Base-by-base conservation (phyloP, 2,329 filamentous ascomycete species). In the Camillea tinctor region DNA sequence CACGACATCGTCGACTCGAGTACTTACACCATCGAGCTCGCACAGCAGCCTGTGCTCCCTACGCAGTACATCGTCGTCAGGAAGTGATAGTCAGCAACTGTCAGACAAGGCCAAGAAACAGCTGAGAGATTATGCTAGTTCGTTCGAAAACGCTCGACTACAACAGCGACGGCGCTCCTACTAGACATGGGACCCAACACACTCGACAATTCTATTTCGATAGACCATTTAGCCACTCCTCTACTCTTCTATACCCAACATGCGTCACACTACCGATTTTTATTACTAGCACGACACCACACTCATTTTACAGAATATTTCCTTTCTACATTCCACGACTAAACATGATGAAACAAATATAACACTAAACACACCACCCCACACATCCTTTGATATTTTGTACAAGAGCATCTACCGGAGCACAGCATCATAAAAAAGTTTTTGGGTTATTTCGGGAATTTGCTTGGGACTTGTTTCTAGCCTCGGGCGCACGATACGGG, bases 1-100 rank as follows among this genome's bases (percentile, higher is more conserved):
- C 53, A 64, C 62, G 60, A 71, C 60, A 56, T 70, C 73, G 15
- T 74, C 76, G 23, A 75, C 75, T 64, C 78, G 83, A 61, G 77
- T 73, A 59, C 77, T 90, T 59, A 86, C 84, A 8, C 86, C 88
- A 2, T 96, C 92, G 21, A 92, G 90, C 68, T 95, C 92, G 22
- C 88, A 93, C 74, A 90, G 89, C 68, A 96, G 92, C 72, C 84
- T 97, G 57, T 91, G 88, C 72, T 96, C 92, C 24, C 85, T 93
- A 71, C 84, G 86, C 66, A 91, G 88, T 75, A 81, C 79, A 56
- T 76, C 82, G 23, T 85, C 84, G 59, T 77, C 79, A 57, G 75
- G 75, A 55, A 81, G 81, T 68, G 85, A 86, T 59, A 74, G 77
- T 21, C 75, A 74, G 50, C 81, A 84, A 53, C 80, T 96, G 65